Base-by-base conservation (phyloP, 2,329 filamentous ascomycete species). In the Simplicillium sp. region DNA sequence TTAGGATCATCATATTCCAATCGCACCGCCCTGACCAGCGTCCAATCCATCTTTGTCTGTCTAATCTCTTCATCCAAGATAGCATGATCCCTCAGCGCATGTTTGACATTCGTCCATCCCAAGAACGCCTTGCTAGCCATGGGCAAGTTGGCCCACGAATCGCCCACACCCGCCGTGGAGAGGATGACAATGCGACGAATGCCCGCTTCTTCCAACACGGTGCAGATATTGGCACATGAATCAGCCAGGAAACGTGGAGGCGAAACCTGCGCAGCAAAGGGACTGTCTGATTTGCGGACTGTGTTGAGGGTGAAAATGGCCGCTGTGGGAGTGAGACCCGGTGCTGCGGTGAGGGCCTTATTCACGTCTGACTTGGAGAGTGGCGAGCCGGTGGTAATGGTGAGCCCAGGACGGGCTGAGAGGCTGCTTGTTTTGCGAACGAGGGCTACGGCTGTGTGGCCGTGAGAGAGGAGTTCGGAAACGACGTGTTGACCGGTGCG, bases 401-500 rank as follows among this genome's bases (percentile, higher is more conserved):
- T 58, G 32, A 65, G 54, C 11, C 50, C 54, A 34, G 51, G 41
- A 14, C 49, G 47, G 32, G 53, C 36, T 0, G 42, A 7, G 9
- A 48, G 15, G 8, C 39, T 45, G 8, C 35, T 31, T n/a, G 54
- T 38, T 5, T 51, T 55, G 13, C 65, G 62, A 7, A 65, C 59
- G 28, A 69, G 54, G 2, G 60, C 61, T 18, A 61, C 61, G 1
- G 61, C 57, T 15, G 54, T 58, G 41, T 68, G 62, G 12, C 56
- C 55, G 41, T 60, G 58, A 13, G 49, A 45, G 16, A 68, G 54
- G 4, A 66, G 39, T 44, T 67, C 57, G 14, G 54, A 52, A 14
- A 68, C 54, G 25, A 68, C 62, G 11, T 62, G 58, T 43, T 60
- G 53, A 52, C 66, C 66, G 3, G 62, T 67, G 12, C 65, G 62